Evolutionary conservation across 2,329 filamentous ascomycete species (phyloP).

Genomic region (Aspergillus pseudotamarii): DNA sequence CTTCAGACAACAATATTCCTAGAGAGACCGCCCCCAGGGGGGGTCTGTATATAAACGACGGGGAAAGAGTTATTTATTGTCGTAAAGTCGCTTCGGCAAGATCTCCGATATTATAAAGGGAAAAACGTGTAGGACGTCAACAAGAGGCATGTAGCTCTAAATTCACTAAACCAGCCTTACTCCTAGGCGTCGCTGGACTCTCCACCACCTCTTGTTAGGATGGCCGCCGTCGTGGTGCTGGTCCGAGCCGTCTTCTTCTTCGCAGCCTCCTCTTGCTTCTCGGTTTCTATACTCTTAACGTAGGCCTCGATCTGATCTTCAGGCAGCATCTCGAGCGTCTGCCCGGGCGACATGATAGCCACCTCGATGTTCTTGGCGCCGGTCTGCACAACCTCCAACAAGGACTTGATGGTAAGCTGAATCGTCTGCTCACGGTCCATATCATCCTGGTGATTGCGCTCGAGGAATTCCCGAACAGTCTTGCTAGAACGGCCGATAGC

Average conservation of each 20-base stretch:
- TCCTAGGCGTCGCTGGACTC: slow-evolving; percentile 28
- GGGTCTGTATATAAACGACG: slow-evolving; percentile 7
- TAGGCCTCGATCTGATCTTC: slow-evolving; percentile 96
- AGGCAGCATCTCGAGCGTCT: slow-evolving; percentile 88
- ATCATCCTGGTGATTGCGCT: slow-evolving; percentile 97
- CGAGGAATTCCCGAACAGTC: slow-evolving; percentile 97
- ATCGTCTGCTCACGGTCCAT: slow-evolving; percentile 97
- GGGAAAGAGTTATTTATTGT: slow-evolving; percentile 15
- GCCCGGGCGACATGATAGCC: slow-evolving; percentile 93
- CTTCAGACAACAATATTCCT: slow-evolving; percentile 9
- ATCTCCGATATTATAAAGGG: slow-evolving; percentile 13
- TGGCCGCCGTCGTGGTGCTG: slow-evolving; percentile 60
- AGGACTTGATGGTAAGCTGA: slow-evolving; percentile 95
- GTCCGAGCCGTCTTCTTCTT: slow-evolving; percentile 83
- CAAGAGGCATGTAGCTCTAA: slow-evolving; percentile 10
- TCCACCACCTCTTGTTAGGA: slow-evolving; percentile 65
- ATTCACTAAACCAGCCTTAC: slow-evolving; percentile 23
- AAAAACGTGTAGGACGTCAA: background rate
- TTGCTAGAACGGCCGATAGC: slow-evolving; percentile 98
- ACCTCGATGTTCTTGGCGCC: slow-evolving; percentile 99
- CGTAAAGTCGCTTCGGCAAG: slow-evolving; percentile 21
- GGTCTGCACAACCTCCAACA: slow-evolving; percentile 96
- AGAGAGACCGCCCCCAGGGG: background rate
- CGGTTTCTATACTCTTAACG: slow-evolving; percentile 98
- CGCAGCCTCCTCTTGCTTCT: slow-evolving; percentile 98